A percentile compares a stretch with the other conserved stretches of the same genome.
Conservation (phyloP, 1,139 yeast species). For the Lodderomyces oxycetoniae region DNA sequence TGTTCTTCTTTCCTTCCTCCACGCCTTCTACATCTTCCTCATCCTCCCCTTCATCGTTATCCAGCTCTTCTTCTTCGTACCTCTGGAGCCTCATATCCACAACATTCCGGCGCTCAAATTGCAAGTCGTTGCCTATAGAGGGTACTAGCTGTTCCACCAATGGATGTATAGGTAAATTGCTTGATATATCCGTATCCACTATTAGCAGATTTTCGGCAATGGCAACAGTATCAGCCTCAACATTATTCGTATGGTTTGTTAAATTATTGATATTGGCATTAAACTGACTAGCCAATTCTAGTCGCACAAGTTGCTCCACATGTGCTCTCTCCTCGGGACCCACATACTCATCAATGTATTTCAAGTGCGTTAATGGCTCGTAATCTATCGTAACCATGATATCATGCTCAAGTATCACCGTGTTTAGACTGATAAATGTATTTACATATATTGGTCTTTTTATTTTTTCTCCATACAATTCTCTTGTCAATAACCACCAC, state of each 20-base stretch:
- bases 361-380: conserved; percentile 32
- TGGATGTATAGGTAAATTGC: conserved; percentile 22
- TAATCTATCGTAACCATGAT: conserved; percentile 25
- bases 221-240: not conserved
- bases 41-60: conserved; percentile 21
- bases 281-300: conserved; percentile 22
- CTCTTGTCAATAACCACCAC: too few species aligned
- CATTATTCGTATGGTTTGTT: conserved; percentile 3
- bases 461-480: too few species aligned
- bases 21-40: conserved; percentile 8
- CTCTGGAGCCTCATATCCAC: conserved; percentile 15
- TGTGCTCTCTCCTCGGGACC: conserved; percentile 30
- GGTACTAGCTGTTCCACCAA: conserved; percentile 26
- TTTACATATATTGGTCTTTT: too few species aligned
- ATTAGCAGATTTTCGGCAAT: not conserved
- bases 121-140: conserved; percentile 7
- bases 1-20: too few species aligned
- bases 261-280: conserved; percentile 13
- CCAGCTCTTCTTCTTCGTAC: conserved; percentile 26
- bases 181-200: not conserved
- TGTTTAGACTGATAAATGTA: too few species aligned
- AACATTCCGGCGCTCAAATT: conserved; percentile 4
- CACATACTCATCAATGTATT: conserved; percentile 28
- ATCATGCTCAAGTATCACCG: not conserved
- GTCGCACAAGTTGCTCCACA: conserved; percentile 31